A percentile compares a stretch with the other conserved stretches of the same genome.
Evolutionary conservation across 805 yeast genomes (phyloP).

Genomic region (Alloascoidea hylecoeti): DNA sequence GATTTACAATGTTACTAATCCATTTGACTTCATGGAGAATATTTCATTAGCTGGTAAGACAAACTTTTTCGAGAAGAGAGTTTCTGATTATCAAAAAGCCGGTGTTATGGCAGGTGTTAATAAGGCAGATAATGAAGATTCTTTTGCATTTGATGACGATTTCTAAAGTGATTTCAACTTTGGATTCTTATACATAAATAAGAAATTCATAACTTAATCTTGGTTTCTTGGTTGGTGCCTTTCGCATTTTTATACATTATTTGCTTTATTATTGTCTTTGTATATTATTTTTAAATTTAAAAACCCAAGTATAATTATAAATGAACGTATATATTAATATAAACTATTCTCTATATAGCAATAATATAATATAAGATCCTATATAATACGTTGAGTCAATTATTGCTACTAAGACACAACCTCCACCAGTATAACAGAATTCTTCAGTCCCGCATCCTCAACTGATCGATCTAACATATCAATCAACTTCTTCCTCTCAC

Average conservation of each 20-base stretch:
- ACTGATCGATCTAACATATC: conserved; percentile 40
- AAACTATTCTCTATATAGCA: no score
- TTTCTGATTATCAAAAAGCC: conserved; percentile 96
- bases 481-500: conserved; percentile 46
- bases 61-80: conserved; percentile 97
- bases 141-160: conserved; percentile 86
- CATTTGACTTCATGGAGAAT: conserved; percentile 98
- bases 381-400: neutral
- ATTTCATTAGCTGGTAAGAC: conserved; percentile 97
- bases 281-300: no score
- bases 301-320: no score
- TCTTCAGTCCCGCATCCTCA: conserved; percentile 64
- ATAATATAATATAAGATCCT: neutral
- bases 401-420: conserved; percentile 19
- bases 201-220: no score
- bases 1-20: conserved; percentile 77
- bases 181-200: no score
- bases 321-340: neutral
- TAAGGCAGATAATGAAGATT: conserved; percentile 28
- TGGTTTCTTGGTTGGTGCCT: no score
- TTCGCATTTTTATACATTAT: no score
- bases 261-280: no score
- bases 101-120: conserved; percentile 88
- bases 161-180: conserved; percentile 52
- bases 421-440: conserved; percentile 70